Evolutionary conservation across 2,329 filamentous ascomycete genomes (phyloP).

Genomic region (Salinomyces thailandicus): DNA sequence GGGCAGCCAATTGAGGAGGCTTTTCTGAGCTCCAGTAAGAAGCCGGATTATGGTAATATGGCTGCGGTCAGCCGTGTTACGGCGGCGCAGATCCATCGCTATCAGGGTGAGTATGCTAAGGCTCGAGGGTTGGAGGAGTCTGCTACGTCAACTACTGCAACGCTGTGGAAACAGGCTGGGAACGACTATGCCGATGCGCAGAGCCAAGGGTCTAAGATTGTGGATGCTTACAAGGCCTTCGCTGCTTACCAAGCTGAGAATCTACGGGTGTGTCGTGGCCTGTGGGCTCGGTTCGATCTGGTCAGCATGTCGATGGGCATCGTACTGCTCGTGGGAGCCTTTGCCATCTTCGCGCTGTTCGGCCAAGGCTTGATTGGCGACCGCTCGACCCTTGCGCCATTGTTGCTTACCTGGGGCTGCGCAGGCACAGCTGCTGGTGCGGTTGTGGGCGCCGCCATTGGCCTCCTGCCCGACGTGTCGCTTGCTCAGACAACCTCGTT

Average conservation of each 20-base stretch:
- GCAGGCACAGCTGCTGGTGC: slow-evolving; percentile 38
- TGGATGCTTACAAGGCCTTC: slow-evolving; percentile 46
- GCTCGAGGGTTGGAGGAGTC: slow-evolving; percentile 59
- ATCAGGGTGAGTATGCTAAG: slow-evolving; percentile 71
- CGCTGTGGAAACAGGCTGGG: slow-evolving; percentile 52
- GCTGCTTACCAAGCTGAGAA: slow-evolving; percentile 67
- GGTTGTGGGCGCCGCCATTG: slow-evolving; percentile 18
- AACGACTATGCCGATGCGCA: slow-evolving; percentile 38
- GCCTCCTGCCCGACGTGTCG: slow-evolving; percentile 26
- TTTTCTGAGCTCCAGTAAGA: slow-evolving; percentile 52
- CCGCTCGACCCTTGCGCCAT: slow-evolving; percentile 42
- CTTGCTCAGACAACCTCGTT: slow-evolving; percentile 33
- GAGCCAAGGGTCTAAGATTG: background rate
- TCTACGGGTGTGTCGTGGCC: slow-evolving; percentile 63
- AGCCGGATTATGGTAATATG: slow-evolving; percentile 64
- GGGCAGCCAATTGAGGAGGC: slow-evolving; percentile 89
- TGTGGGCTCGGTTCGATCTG: slow-evolving; percentile 91
- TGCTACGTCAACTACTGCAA: slow-evolving; percentile 37
- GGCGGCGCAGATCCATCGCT: slow-evolving; percentile 77
- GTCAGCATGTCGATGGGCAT: slow-evolving; percentile 77
- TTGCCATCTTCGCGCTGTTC: slow-evolving; percentile 63
- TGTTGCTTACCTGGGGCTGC: slow-evolving; percentile 42
- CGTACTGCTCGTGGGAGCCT: slow-evolving; percentile 54
- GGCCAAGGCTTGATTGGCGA: slow-evolving; percentile 47
- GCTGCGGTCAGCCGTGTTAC: slow-evolving; percentile 66